Conservation (phyloP, 148 eudicot genomes). For the Agrostemma githago region DNA sequence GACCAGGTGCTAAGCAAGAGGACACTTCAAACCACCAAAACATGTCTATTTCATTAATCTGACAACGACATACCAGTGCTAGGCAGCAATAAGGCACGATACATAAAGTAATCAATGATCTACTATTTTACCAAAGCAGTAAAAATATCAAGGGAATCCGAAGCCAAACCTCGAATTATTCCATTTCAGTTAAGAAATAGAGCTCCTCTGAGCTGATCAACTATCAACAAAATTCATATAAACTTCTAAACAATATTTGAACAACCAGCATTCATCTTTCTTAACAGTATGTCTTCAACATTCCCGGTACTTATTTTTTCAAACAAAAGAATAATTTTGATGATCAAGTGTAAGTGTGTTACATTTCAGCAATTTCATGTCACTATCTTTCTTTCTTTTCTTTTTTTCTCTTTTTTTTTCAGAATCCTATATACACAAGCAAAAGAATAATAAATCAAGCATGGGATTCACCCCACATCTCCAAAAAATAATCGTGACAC, state of each 20-base stretch:
- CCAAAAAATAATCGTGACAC: constrained; percentile 49
- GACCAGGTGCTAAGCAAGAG: background rate
- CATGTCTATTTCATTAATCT: constrained; percentile 1
- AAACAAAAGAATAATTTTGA: too few species aligned
- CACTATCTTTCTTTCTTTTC: too few species aligned
- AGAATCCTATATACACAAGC: background rate
- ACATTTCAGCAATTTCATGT: too few species aligned
- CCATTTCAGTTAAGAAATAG: background rate
- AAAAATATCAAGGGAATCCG: background rate
- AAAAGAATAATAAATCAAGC: constrained; percentile 21
- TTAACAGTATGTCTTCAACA: too few species aligned
- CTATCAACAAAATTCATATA: too few species aligned
- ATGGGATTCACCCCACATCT: constrained; percentile 78
- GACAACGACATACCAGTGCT: constrained; percentile 6
- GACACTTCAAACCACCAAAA: constrained; percentile 2
- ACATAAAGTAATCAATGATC: background rate
- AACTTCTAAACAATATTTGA: too few species aligned
- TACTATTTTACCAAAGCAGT: background rate
- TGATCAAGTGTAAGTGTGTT: too few species aligned
- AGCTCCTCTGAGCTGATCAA: background rate
- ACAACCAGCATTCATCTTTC: too few species aligned
- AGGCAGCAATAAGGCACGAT: background rate
- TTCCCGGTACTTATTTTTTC: too few species aligned
- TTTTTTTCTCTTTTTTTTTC: background rate
- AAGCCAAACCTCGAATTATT: background rate